Percentiles rank a stretch among this genome's conserved stretches.
phyloP scores from a whole-genome alignment of 208 protist species.

The Crithidia thermophila region DNA sequence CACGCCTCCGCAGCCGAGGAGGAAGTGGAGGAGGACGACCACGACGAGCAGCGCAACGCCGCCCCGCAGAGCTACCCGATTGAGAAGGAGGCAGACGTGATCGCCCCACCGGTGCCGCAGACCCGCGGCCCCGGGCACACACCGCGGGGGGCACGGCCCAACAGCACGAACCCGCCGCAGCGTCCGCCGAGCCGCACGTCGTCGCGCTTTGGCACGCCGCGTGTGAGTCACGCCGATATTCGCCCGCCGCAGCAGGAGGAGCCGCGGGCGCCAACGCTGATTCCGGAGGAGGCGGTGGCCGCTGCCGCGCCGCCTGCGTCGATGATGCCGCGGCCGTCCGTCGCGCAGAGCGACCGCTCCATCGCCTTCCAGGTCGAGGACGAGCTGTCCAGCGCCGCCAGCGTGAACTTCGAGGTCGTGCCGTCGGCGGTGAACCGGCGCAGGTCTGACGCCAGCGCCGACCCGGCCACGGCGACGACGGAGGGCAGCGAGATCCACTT shows the following conservation, averaged over 20 bases:
- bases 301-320: no score
- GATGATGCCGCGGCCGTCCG: neutral
- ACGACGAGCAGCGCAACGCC: neutral
- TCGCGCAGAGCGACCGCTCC: constrained; percentile 23
- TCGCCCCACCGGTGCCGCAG: constrained; percentile 44
- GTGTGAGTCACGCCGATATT: constrained; percentile 3
- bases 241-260: neutral
- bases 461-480: neutral
- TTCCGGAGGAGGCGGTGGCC: no score
- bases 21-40: neutral
- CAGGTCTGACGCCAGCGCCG: neutral
- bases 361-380: constrained; percentile 12
- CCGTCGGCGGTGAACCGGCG: neutral
- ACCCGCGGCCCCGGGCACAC: constrained; percentile 51
- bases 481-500: constrained; percentile 27
- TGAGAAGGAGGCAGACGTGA: neutral
- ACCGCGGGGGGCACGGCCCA: constrained; percentile 24
- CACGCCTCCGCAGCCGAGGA: neutral
- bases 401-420: constrained; percentile 29
- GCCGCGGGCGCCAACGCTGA: neutral
- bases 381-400: constrained; percentile 3
- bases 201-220: constrained; percentile 22
- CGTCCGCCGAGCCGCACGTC: constrained; percentile 35
- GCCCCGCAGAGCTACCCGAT: neutral
- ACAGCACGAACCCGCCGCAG: constrained; percentile 21